Evolutionary conservation across 2,329 filamentous ascomycete species (phyloP).

Genomic region (Pseudogymnoascus sp.): DNA sequence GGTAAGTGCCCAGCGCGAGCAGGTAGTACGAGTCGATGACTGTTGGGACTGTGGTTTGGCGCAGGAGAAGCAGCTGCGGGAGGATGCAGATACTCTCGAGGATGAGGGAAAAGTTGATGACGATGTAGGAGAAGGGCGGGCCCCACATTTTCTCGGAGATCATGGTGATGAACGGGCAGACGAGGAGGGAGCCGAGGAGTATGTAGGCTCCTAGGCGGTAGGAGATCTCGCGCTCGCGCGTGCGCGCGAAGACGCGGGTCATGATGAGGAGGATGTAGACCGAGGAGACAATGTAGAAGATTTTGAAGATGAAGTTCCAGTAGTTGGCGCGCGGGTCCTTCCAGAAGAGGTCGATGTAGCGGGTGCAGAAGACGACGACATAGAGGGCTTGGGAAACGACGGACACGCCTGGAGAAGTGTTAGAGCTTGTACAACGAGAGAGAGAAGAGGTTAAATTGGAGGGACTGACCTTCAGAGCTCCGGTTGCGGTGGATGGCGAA

Average conservation of each 20-base stretch:
- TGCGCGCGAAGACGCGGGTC: constrained; percentile 77
- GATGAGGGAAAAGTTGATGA: constrained; percentile 84
- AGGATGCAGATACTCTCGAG: constrained; percentile 87
- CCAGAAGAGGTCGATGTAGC: constrained; percentile 76
- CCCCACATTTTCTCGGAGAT: constrained; percentile 47
- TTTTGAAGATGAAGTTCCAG: constrained; percentile 79
- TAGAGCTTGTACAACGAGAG: neutral
- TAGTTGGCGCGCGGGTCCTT: constrained; percentile 27
- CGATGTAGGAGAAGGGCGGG: constrained; percentile 53
- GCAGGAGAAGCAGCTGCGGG: constrained; percentile 81
- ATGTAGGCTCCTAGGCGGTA: constrained; percentile 79
- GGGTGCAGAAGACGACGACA: constrained; percentile 72
- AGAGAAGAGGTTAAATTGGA: neutral
- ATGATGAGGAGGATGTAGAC: constrained; percentile 83
- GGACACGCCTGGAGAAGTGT: constrained; percentile 57
- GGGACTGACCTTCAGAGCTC: constrained; percentile 65
- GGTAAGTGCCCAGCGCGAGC: constrained; percentile 76
- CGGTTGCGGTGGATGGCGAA: constrained; percentile 82
- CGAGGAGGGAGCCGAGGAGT: constrained; percentile 53
- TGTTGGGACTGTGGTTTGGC: constrained; percentile 90
- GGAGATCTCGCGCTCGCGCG: constrained; percentile 83
- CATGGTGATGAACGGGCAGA: constrained; percentile 65
- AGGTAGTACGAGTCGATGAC: constrained; percentile 98
- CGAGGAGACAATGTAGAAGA: constrained; percentile 78
- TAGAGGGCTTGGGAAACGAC: constrained; percentile 88